Percentiles rank a stretch among this genome's conserved stretches.
Conservation (phyloP, 129 eudicot genomes). For the Dittrichia graveolens region DNA sequence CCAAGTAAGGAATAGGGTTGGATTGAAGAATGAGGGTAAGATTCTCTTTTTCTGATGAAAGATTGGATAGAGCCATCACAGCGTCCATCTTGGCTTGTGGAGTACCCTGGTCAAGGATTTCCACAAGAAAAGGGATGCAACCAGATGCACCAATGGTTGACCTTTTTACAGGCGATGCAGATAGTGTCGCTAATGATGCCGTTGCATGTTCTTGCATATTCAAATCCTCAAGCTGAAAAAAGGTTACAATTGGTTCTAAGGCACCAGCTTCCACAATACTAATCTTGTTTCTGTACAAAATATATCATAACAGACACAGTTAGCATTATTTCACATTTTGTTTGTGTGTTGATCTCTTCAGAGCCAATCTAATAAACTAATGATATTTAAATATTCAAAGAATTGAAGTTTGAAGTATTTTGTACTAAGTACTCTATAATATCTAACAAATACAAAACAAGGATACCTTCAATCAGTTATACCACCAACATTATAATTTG, state of each 20-base stretch:
- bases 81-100: conserved; percentile 81
- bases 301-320: neutral
- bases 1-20: conserved; percentile 59
- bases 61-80: conserved; percentile 85
- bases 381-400: too few species aligned
- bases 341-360: too few species aligned
- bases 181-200: conserved; percentile 82
- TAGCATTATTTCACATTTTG: too few species aligned
- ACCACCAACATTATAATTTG: too few species aligned
- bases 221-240: conserved; percentile 49
- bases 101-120: conserved; percentile 51
- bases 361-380: too few species aligned
- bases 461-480: too few species aligned
- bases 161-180: conserved; percentile 76
- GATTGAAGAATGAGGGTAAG: conserved; percentile 56
- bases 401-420: too few species aligned
- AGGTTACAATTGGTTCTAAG: conserved; percentile 63
- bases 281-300: conserved; percentile 71
- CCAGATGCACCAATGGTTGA: conserved; percentile 72
- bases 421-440: too few species aligned
- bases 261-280: conserved; percentile 81
- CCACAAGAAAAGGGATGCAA: conserved; percentile 73
- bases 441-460: too few species aligned
- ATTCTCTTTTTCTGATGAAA: conserved; percentile 71
- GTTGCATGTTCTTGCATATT: conserved; percentile 80